phyloP scores from a whole-genome alignment of 2,329 filamentous ascomycete species.

The Colletotrichum navitas region DNA sequence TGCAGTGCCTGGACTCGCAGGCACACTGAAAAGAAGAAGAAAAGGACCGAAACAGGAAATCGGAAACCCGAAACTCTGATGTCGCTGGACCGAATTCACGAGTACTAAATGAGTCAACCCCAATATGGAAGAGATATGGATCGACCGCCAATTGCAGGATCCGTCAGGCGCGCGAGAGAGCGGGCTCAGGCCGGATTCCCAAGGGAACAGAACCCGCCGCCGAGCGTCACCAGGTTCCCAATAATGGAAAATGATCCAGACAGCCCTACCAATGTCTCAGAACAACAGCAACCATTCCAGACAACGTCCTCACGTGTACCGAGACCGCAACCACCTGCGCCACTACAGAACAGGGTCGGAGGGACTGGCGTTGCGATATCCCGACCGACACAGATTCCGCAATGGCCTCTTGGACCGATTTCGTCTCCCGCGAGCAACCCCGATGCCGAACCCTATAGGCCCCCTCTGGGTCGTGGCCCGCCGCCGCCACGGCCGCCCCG shows the following conservation, averaged over 20 bases:
- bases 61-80: conserved; percentile 44
- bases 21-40: neutral
- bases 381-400: conserved; percentile 64
- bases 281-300: conserved; percentile 45
- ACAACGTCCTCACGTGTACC: conserved; percentile 45
- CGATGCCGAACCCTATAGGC: conserved; percentile 60
- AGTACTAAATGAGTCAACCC: conserved; percentile 65
- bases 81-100: conserved; percentile 45
- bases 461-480: conserved; percentile 62
- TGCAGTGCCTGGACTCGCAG: conserved; percentile 36
- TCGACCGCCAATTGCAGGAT: conserved; percentile 59
- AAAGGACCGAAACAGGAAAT: conserved; percentile 43
- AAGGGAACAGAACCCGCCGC: conserved; percentile 45
- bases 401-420: conserved; percentile 65
- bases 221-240: conserved; percentile 47
- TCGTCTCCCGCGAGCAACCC: conserved; percentile 49
- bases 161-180: conserved; percentile 68
- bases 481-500: conserved; percentile 71
- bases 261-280: conserved; percentile 40
- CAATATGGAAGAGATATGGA: conserved; percentile 69
- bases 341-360: conserved; percentile 54
- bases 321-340: conserved; percentile 51
- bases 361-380: conserved; percentile 63
- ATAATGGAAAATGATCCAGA: conserved; percentile 38
- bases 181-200: conserved; percentile 58